Evolutionary conservation across 2,329 filamentous ascomycete genomes (phyloP).

Genomic region (Macrophomina tecta): DNA sequence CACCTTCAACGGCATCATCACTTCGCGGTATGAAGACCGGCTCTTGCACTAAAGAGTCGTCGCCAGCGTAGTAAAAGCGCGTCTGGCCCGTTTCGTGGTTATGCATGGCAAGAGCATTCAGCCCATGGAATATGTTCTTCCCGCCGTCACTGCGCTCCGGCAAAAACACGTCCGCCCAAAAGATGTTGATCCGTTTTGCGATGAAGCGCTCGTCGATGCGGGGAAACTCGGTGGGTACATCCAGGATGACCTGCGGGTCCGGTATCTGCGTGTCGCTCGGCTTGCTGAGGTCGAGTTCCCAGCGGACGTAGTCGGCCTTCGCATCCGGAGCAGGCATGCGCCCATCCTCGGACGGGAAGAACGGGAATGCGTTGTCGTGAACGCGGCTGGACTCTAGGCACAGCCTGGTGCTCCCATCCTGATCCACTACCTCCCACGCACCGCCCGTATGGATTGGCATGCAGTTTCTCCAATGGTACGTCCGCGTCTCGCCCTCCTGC

Average conservation of each 20-base stretch:
- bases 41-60: conserved; percentile 54
- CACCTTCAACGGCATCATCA: conserved; percentile 51
- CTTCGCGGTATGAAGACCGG: conserved; percentile 57
- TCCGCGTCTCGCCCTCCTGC: conserved; percentile 28
- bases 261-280: conserved; percentile 32
- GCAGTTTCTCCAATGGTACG: conserved; percentile 33
- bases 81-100: conserved; percentile 33
- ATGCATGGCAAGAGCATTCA: conserved; percentile 30
- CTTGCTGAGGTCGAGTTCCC: conserved; percentile 40
- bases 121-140: conserved; percentile 34
- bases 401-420: conserved; percentile 35
- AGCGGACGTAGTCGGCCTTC: conserved; percentile 47
- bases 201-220: conserved; percentile 51
- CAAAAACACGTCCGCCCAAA: conserved; percentile 43
- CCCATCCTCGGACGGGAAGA: conserved; percentile 42
- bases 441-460: conserved; percentile 46
- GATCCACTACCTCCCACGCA: conserved; percentile 42
- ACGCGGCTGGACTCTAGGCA: conserved; percentile 40
- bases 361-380: conserved; percentile 43
- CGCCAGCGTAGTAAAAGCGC: conserved; percentile 38
- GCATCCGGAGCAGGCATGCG: conserved; percentile 38
- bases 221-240: conserved; percentile 47
- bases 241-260: conserved; percentile 41
- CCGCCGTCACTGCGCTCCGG: conserved; percentile 31
- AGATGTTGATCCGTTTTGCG: conserved; percentile 38